A percentile compares a stretch with the other conserved stretches of the same genome.
phyloP scores from a whole-genome alignment of 352 stramenopile genomes.

The Elongisporangium prolatum region DNA sequence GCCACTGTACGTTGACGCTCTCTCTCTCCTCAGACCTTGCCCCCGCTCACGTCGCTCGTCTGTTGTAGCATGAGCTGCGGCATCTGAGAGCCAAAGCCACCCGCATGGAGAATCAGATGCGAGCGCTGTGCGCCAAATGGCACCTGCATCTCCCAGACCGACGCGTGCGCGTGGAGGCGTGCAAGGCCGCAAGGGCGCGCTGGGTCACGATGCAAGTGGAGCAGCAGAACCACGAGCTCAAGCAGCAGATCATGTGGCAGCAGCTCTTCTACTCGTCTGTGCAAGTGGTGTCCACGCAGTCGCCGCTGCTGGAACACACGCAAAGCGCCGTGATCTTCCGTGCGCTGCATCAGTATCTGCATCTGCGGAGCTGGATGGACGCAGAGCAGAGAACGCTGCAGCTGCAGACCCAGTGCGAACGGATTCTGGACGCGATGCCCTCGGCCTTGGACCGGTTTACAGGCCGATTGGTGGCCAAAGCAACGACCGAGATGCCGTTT shows the following conservation, averaged over 20 bases:
- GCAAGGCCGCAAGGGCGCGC: slow-evolving; percentile 42
- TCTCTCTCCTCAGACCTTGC: neutral
- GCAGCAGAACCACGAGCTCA: slow-evolving; percentile 41
- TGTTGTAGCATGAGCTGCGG: slow-evolving; percentile 44
- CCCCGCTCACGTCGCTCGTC: neutral
- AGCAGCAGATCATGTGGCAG: slow-evolving; percentile 56
- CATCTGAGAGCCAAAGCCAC: slow-evolving; percentile 37
- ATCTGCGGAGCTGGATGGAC: slow-evolving; percentile 14
- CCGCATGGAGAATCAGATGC: slow-evolving; percentile 36
- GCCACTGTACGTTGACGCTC: slow-evolving; percentile 22
- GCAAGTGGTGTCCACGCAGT: slow-evolving; percentile 45
- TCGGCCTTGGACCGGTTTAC: slow-evolving; percentile 36
- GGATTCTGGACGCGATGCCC: slow-evolving; percentile 24
- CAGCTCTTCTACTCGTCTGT: slow-evolving; percentile 59
- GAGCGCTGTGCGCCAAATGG: slow-evolving; percentile 39
- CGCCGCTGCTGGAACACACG: slow-evolving; percentile 31
- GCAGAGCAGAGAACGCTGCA: slow-evolving; percentile 18
- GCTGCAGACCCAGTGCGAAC: slow-evolving; percentile 31
- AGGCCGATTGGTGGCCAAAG: slow-evolving; percentile 17
- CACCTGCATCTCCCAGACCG: slow-evolving; percentile 26
- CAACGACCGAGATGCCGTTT: slow-evolving; percentile 29
- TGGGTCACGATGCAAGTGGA: slow-evolving; percentile 47
- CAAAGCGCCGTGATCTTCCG: slow-evolving; percentile 52
- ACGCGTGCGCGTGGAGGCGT: slow-evolving; percentile 27
- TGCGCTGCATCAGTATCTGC: slow-evolving; percentile 33